Percentiles rank a stretch among this genome's conserved stretches.
Evolutionary conservation across 192 early-diverging fungal species (phyloP).

Genomic region (Coemansia furcata): DNA sequence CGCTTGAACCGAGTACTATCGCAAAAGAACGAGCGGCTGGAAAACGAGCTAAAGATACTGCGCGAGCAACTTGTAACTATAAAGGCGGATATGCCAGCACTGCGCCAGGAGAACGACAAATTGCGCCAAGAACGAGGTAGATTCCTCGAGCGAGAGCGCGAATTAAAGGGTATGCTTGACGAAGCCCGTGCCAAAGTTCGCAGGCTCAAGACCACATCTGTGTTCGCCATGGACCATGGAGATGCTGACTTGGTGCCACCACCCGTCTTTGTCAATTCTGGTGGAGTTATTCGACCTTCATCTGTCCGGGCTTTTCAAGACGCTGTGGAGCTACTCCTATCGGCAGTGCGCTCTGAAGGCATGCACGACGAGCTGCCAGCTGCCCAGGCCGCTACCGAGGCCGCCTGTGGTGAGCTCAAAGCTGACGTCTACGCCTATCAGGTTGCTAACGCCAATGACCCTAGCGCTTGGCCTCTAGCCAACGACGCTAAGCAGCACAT

Average conservation of each 20-base stretch:
- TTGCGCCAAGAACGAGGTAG: constrained; percentile 36
- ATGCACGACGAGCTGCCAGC: constrained; percentile 64
- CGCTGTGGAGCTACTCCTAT: constrained; percentile 78
- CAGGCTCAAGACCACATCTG: constrained; percentile 56
- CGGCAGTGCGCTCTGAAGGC: constrained; percentile 69
- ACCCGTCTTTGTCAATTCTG: constrained; percentile 51
- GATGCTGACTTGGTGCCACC: constrained; percentile 52
- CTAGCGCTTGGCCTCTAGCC: constrained; percentile 47
- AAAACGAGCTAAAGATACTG: constrained; percentile 46
- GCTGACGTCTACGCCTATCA: constrained; percentile 78
- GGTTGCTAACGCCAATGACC: constrained; percentile 28
- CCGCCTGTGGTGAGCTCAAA: constrained; percentile 78
- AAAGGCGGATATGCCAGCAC: constrained; percentile 43
- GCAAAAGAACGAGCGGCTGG: constrained; percentile 51
- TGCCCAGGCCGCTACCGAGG: constrained; percentile 80
- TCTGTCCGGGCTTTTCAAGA: constrained; percentile 73
- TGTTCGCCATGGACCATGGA: constrained; percentile 51
- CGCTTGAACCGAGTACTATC: constrained; percentile 47
- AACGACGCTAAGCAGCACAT: constrained; percentile 48
- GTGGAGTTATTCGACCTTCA: constrained; percentile 69
- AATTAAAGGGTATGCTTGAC: constrained; percentile 55
- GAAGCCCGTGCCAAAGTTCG: constrained; percentile 54
- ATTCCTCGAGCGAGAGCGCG: constrained; percentile 42
- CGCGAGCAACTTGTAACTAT: constrained; percentile 43
- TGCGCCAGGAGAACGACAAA: constrained; percentile 41